These are phyloP conservation scores for Corchorus olitorius DNA, from an alignment of 345 rosid genomes.

Conservation along the genomic window DNA sequence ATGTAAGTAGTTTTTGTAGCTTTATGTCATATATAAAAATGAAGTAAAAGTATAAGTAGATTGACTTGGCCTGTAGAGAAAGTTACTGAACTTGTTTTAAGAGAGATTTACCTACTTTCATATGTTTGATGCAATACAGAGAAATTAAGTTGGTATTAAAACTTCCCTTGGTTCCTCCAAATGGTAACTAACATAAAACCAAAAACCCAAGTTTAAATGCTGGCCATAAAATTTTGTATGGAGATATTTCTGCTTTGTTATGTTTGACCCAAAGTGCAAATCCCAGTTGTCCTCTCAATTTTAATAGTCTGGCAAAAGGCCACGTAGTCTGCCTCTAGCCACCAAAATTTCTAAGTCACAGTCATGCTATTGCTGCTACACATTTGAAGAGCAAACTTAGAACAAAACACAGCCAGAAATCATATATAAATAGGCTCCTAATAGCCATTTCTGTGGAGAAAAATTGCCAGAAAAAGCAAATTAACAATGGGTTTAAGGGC, in stretches of 20 bases:
- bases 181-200: background rate
- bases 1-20: conserved; percentile 10
- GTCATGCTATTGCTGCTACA: background rate
- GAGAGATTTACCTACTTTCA: conserved; percentile 5
- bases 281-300: conserved; percentile 22
- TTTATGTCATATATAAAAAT: background rate
- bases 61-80: background rate
- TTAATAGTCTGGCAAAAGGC: conserved; percentile 20
- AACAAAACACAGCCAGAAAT: background rate
- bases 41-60: background rate
- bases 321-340: conserved; percentile 45
- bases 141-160: background rate
- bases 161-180: background rate
- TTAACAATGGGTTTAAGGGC: conserved; percentile 42
- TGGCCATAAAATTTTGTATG: background rate
- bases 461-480: background rate
- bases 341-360: conserved; percentile 30
- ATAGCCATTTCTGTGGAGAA: background rate
- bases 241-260: background rate
- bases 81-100: background rate
- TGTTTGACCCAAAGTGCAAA: conserved; percentile 9
- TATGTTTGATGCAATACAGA: background rate
- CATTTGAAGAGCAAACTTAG: background rate
- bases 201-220: background rate
- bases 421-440: background rate